Evolutionary conservation across 129 eudicot genomes (phyloP).

Genomic region (Artemisia annua): DNA sequence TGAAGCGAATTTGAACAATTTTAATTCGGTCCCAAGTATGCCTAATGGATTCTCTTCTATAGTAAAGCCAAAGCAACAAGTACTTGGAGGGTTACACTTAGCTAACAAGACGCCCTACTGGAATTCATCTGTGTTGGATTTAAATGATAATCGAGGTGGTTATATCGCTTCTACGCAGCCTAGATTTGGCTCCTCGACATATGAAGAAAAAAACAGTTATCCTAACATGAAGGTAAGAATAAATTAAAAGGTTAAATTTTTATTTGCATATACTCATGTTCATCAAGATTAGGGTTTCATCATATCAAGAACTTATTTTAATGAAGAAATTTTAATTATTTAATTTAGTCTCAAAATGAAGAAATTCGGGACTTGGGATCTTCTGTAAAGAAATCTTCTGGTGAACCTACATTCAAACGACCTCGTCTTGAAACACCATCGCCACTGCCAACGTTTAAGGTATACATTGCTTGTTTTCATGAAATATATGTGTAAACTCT

Average conservation of each 20-base stretch:
- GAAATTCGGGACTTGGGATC: slow-evolving; percentile 39
- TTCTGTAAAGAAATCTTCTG: slow-evolving; percentile 37
- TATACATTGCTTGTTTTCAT: slow-evolving; percentile 8
- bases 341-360: slow-evolving; percentile 46
- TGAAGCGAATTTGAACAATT: slow-evolving; percentile 33
- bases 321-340: not conserved
- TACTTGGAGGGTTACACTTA: slow-evolving; percentile 31
- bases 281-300: slow-evolving; percentile 45
- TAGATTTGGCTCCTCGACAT: slow-evolving; percentile 39
- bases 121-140: slow-evolving; percentile 34
- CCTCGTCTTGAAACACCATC: slow-evolving; percentile 87
- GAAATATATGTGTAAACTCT: no score
- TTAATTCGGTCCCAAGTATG: slow-evolving; percentile 33
- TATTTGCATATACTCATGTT: slow-evolving; percentile 13
- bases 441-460: slow-evolving; percentile 93
- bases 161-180: slow-evolving; percentile 38
- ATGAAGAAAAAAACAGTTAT: slow-evolving; percentile 37
- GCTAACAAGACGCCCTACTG: slow-evolving; percentile 41
- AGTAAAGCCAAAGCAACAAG: slow-evolving; percentile 37
- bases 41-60: slow-evolving; percentile 34
- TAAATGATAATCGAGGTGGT: slow-evolving; percentile 36
- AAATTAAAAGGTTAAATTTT: slow-evolving; percentile 7
- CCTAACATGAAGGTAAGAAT: slow-evolving; percentile 35
- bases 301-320: slow-evolving; percentile 21
- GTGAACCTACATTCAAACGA: slow-evolving; percentile 59